Conservation (phyloP, 345 rosid genomes). For the Syzygium jambos region DNA sequence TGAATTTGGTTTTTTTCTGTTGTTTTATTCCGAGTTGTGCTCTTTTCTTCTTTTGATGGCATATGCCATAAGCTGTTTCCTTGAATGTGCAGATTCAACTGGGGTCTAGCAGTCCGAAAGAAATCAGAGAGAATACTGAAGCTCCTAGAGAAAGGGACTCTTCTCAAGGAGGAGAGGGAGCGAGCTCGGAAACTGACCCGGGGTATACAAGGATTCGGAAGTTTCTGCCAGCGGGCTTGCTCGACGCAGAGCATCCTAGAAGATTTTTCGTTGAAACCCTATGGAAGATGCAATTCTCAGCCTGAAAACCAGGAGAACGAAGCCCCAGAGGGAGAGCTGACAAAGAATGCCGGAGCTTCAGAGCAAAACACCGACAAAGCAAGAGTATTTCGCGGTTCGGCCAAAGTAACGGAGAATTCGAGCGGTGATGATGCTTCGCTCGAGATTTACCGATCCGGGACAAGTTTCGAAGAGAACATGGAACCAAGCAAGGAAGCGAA, state of each 20-base stretch:
- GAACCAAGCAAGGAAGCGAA: conserved; percentile 24
- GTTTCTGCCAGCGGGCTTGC: conserved; percentile 39
- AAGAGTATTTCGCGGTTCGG: background rate
- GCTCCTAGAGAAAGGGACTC: conserved; percentile 55
- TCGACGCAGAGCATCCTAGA: conserved; percentile 24
- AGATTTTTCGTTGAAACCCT: conserved; percentile 1
- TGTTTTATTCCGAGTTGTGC: background rate
- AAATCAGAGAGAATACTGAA: conserved; percentile 60
- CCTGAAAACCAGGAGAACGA: conserved; percentile 32
- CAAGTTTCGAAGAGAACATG: conserved; percentile 27
- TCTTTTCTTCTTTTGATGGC: background rate
- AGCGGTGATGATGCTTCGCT: background rate
- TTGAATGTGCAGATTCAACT: conserved; percentile 48
- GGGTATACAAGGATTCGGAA: conserved; percentile 87
- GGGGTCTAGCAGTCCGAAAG: conserved; percentile 80
- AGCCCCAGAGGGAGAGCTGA: background rate
- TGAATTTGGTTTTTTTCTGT: background rate
- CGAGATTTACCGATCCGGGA: background rate
- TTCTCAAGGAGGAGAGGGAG: conserved; percentile 67
- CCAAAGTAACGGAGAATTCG: background rate
- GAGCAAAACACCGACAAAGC: background rate
- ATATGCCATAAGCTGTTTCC: background rate
- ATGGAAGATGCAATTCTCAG: conserved; percentile 48
- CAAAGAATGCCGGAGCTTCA: background rate
- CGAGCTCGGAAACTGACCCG: conserved; percentile 72